Evolutionary conservation across 1,284 basidiomycete genomes (phyloP), one percentile per base, ranked within the genome.

Genomic region (Moesziomyces antarcticus): DNA sequence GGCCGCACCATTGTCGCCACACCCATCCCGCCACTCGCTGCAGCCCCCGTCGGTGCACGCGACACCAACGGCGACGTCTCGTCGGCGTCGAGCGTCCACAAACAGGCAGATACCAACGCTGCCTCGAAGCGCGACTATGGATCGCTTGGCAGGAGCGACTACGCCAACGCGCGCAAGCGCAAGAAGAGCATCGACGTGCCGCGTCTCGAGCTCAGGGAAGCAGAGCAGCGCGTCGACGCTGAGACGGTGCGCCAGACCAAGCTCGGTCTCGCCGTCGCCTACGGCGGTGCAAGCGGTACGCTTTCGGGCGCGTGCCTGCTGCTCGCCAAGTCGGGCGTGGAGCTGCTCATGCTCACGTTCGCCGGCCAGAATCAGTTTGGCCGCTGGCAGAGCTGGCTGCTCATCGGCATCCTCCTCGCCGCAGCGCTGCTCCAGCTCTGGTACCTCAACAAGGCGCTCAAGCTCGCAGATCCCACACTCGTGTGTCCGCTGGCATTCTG

Each of bases 401-500:
- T 94, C n/a, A 85, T 93, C 7, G 84, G 90, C 24, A 88, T 90
- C 2, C 86, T 95, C 24, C 86, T 89, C 18, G 86, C 87, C 0
- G 92, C 92, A 73, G 93, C 92, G 1, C 84, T 94, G 18, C 85
- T 92, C 44, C 86, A 72, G 84, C 87, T 97, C 35, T 94, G 93
- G 89, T 98, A 98, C 84, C 88, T 97, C 73, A 94, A 98, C 85
- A 94, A 94, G 83, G 91, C 90, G 11, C 86, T 98, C 53, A 88
- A 91, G 41, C 87, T 95, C 43, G 78, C 80, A 20, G 78, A 80
- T 50, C 95, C 95, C 0, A 94, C 93, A 0, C 86, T 97, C 50
- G 91, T 97, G 45, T 97, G 94, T 84, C 95, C 95, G 25, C 88
- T 94, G 76, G 94, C 94, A 2, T 98, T 97, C 85, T 97, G 94